Base-by-base conservation (phyloP, 2,329 filamentous ascomycete genomes). In the Monosporascus ibericus region DNA sequence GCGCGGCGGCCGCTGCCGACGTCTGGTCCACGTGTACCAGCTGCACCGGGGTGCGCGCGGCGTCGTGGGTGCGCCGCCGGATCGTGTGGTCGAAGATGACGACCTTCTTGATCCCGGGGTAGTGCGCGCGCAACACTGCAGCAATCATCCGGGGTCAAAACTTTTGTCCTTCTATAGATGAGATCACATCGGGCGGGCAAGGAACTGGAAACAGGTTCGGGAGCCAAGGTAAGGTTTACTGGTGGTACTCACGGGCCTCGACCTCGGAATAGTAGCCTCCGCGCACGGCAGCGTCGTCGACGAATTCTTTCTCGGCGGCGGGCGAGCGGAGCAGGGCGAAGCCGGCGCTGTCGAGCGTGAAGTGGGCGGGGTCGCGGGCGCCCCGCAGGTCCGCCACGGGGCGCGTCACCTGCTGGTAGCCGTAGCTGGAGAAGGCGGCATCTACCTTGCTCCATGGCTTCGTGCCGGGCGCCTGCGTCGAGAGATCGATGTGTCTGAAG, bases 31-130 rank as follows among this genome's bases (percentile, higher is more conserved):
- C 84, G 56, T 89, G 86, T 0, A 88, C 83, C 58, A 82, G 80
- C 65, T 86, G 81, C 0, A 89, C 85, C 0, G 86, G 86, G 56
- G 81, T 79, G 6, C 86, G 76, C 0, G 82, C 75, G 0, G 82
- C 72, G 1, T 71, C 66, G n/a, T 79, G 77, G 2, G 73, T 67
- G 20, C 78, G 71, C 6, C 79, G 72, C 2, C 86, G 78, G 58
- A 89, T 85, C 0, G 86, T 88, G 66, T 89, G 86, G 67, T 89
- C 86, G 64, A 89, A 89, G 53, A 88, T 85, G 54, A 83, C 76
- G 11, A 89, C 56, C 52, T 60, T 61, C 46, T 54, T 57, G 39
- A 65, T 49, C 11, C 30, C 30, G 9, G 30, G 30, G 11, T 34
- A 34, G 30, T 34, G 30, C 30, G 30, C 9, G 30, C 30, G 30